Evolutionary conservation across 768 basidiomycete genomes (phyloP), one percentile per base, ranked within the genome.

Genomic region (Termitomyces sp.): DNA sequence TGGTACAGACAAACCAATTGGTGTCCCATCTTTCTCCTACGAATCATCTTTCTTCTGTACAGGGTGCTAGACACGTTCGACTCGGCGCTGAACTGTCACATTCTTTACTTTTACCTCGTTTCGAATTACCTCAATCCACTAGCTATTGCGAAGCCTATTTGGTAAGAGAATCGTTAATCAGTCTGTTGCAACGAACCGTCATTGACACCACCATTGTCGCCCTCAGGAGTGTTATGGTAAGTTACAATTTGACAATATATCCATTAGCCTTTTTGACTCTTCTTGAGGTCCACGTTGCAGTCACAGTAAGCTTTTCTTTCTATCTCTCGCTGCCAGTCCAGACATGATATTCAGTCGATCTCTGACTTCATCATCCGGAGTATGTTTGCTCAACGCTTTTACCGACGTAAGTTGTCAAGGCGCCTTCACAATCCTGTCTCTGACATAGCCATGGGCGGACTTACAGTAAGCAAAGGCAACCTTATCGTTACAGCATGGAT

Each of bases 11-110:
- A 37, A 12, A 17, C 17, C 26, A 40, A 42, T 30, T 23, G 33
- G 19, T 37, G 15, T 41, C 30, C 14, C 49, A 8, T 14, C 21
- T 10, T 37, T 38, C 41, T 17, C 12, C 42, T 4, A 26, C 15
- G 37, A 15, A 31, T 14, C n/a, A 35, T 42, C 26, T 33, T 48
- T 26, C 47, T 35, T 55, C 57, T 28, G 50, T 60, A 48, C 41
- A 83, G 81, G 77, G 56, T 70, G 4, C 61, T 85, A 23, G 83
- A 85, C 64, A 82, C 83, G 0, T 79, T 85, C 54, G 80, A 84
- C 62, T 76, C 78, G 0, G 71, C 68, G 43, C 62, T 85, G 54
- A 79, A 77, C 46, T 71, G 72, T 49, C 84, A 85, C 63, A 75
- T 82, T 59, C 70, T 82, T 40, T 86, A 85, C 60, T 74, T 73